Base-by-base conservation (phyloP, 2,329 filamentous ascomycete genomes). In the Pestalotiopsis sp. region DNA sequence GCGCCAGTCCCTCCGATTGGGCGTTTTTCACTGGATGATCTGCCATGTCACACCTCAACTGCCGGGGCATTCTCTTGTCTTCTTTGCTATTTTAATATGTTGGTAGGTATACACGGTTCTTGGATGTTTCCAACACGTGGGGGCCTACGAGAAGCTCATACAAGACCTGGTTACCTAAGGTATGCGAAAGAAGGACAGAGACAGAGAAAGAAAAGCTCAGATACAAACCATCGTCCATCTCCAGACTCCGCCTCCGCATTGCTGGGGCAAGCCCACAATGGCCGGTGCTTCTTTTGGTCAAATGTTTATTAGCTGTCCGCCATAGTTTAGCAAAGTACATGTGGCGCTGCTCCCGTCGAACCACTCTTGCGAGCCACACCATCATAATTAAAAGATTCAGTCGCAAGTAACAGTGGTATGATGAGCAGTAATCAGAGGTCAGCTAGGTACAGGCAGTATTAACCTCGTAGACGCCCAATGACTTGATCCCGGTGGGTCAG, bases 111-210 rank as follows among this genome's bases (percentile, higher is more conserved):
- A n/a, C 45, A 52, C 39, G 17, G 20, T 52, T 52, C 52, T 60
- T 66, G 52, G 36, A 58, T 27, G 64, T 59, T 66, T 66, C n/a
- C 64, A 60, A 66, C 31, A n/a, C 27, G 64, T 66, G 64, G 64
- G 64, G 64, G 64, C 52, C 27, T 41, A 23, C 36, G 57, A 20
- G 12, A 25, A 52, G 11, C 61, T 49, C 38, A 17, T 17, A 45
- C 38, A 49, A 27, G 9, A 36, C 17, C 7, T 13, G 57, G 57
- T 59, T 59, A 36, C 57, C 17, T 52, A n/a, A 52, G 45, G 13
- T 52, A 9, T n/a, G 17, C 17, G 17, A 60, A 14, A 31, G 57
- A n/a, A 38, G 56, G 20, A n/a, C 20, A 23, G 2, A 25, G 56
- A n/a, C 12, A 23, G 20, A 23, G 20, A 23, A 59, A 13, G 13